A percentile compares a stretch with the other conserved stretches of the same genome.
Evolutionary conservation across 352 stramenopile genomes (phyloP).

Genomic region (Thraustotheca clavata): DNA sequence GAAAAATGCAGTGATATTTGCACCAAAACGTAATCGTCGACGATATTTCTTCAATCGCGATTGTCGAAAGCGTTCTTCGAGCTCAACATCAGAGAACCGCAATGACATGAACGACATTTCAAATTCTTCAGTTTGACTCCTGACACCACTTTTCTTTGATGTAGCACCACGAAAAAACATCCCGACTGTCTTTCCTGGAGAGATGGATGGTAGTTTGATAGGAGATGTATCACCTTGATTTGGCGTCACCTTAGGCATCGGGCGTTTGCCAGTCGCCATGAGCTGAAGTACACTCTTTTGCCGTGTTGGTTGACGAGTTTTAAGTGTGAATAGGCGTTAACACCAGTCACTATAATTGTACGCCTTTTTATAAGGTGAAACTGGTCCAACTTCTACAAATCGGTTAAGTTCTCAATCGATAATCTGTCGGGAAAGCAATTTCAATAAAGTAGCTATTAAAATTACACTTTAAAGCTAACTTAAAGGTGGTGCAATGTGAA

Average conservation of each 20-base stretch:
- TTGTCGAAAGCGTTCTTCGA: slow-evolving; percentile 51
- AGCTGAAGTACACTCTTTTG: background rate
- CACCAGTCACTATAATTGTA: too few species aligned
- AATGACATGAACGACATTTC: slow-evolving; percentile 65
- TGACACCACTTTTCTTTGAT: background rate
- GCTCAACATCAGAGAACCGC: slow-evolving; percentile 54
- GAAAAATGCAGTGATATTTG: slow-evolving; percentile 68
- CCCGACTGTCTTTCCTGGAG: background rate
- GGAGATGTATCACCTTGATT: slow-evolving; percentile 8
- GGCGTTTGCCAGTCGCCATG: slow-evolving; percentile 18
- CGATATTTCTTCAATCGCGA: slow-evolving; percentile 56
- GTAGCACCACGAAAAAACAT: slow-evolving; percentile 14
- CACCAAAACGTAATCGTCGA: slow-evolving; percentile 59
- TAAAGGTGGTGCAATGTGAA: too few species aligned
- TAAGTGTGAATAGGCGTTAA: background rate
- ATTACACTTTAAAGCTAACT: too few species aligned
- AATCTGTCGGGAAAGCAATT: too few species aligned
- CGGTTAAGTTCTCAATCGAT: too few species aligned
- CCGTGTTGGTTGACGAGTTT: background rate
- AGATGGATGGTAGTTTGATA: slow-evolving; percentile 4
- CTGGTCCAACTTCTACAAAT: too few species aligned
- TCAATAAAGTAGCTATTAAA: too few species aligned
- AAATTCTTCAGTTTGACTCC: slow-evolving; percentile 66
- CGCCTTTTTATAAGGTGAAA: too few species aligned
- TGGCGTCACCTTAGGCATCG: slow-evolving; percentile 20